Conservation (phyloP, 1,284 basidiomycete genomes). For the Bondarzewia mesenterica region DNA sequence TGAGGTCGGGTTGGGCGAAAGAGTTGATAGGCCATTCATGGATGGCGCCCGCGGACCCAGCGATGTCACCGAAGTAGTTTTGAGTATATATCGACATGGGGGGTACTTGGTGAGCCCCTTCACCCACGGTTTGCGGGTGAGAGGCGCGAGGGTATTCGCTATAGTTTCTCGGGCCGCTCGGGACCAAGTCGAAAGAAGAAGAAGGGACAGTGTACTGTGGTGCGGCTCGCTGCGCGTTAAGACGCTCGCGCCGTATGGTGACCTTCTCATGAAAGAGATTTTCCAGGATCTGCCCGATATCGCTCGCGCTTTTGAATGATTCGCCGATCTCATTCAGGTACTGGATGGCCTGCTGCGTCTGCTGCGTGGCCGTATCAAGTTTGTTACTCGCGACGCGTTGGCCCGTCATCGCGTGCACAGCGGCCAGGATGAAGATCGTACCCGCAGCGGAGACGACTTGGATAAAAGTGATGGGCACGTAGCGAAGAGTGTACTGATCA, state of each 20-base stretch:
- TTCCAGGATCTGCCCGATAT: slow-evolving; percentile 35
- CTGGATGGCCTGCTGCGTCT: slow-evolving; percentile 36
- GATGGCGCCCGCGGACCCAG: no score
- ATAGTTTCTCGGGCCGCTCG: no score
- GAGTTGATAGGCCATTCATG: no score
- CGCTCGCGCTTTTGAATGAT: slow-evolving; percentile 42
- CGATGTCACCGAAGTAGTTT: no score
- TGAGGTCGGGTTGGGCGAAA: no score
- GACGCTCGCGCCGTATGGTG: slow-evolving; percentile 19
- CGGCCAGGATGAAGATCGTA: slow-evolving; percentile 50
- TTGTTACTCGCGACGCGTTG: slow-evolving; percentile 26
- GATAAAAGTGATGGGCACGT: slow-evolving; percentile 52
- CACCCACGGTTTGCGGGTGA: no score
- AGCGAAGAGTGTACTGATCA: slow-evolving; percentile 49
- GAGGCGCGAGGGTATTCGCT: no score
- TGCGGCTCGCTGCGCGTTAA: background rate
- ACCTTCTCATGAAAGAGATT: slow-evolving; percentile 25
- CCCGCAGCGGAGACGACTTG: slow-evolving; percentile 62
- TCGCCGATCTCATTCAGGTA: slow-evolving; percentile 42
- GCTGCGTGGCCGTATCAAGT: slow-evolving; percentile 28
- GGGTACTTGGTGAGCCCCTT: no score
- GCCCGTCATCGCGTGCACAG: slow-evolving; percentile 43
- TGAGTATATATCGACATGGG: no score
- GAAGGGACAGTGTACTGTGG: no score
- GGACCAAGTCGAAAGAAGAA: no score